Percentiles rank a stretch among this genome's conserved stretches.
Conservation (phyloP, 2,329 filamentous ascomycete species). For the Neonectria hederae region DNA sequence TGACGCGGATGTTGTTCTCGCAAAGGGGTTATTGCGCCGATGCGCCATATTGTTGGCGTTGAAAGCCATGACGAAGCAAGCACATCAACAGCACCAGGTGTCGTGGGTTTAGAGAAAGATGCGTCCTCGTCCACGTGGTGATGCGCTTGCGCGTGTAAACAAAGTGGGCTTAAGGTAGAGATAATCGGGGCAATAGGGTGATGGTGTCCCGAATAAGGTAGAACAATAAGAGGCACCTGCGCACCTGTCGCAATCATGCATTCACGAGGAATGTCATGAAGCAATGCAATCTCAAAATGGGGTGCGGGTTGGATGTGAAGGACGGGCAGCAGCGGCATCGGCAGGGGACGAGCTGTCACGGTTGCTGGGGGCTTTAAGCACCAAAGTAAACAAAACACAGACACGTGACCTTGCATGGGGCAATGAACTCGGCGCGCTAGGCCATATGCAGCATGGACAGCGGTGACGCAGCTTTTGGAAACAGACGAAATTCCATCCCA, state of each 20-base stretch:
- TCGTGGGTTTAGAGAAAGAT: conserved; percentile 27
- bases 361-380: conserved; percentile 41
- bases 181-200: conserved; percentile 7
- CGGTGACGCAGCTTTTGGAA: conserved; percentile 22
- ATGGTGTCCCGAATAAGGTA: conserved; percentile 21
- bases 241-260: conserved; percentile 34
- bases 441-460: conserved; percentile 23
- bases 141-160: conserved; percentile 39
- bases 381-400: conserved; percentile 42
- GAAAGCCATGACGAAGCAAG: conserved; percentile 47
- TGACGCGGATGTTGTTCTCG: conserved; percentile 74
- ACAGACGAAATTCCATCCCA: conserved; percentile 20
- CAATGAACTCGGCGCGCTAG: conserved; percentile 23
- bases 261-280: conserved; percentile 41
- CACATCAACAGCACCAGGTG: conserved; percentile 42
- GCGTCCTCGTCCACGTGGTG: conserved; percentile 17
- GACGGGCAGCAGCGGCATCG: conserved; percentile 28
- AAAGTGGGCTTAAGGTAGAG: conserved; percentile 26
- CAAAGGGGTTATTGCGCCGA: conserved; percentile 84
- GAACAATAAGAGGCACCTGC: conserved; percentile 37
- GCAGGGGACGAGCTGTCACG: conserved; percentile 31
- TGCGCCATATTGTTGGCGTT: conserved; percentile 59
- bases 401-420: conserved; percentile 35
- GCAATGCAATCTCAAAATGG: conserved; percentile 32
- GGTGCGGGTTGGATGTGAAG: conserved; percentile 22